Evolutionary conservation across 2,329 filamentous ascomycete genomes (phyloP), one percentile per base, ranked within the genome.

Genomic region (Cladobotryum protrusum): DNA sequence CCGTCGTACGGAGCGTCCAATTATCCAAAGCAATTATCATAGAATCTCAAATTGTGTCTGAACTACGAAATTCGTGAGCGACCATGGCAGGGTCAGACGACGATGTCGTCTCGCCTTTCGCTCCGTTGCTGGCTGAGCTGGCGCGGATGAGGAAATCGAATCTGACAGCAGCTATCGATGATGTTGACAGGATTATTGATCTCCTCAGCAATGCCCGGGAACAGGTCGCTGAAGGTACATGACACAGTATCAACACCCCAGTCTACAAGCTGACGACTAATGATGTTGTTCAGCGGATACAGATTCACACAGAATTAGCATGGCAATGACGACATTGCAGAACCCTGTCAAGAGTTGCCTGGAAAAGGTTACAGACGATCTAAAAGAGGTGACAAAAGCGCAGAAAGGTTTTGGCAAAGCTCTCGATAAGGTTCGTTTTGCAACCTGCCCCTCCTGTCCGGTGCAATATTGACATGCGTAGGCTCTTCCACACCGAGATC

Each of bases 401-500:
- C 84, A 95, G 51, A 89, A 85, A 65, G 86, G 85, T 57, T 95
- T 95, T 67, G 84, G 84, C 58, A 96, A 91, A 64, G 82, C 87
- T 5, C 73, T 99, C 29, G 89, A 96, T 66, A 89, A 86, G 75
- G 87, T 88, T 20, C 20, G 42, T 43, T 14, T n/a, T 33, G 12
- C 15, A 15, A 5, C 12, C 13, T n/a, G 11, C 11, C 17, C 49
- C 17, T 3, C 18, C 11, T 18, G 6, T 20, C 34, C 32, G n/a
- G 15, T 36, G 13, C 3, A 8, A n/a, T 17, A 43, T 42, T 53
- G 35, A 53, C 35, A 14, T 29, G 33, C 19, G 37, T 18, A 71
- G 67, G 69, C 68, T 15, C 53, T 68, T 5, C 75, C 72, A 4
- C 60, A 67, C 9, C 81, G 83, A 13, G 74, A 87, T 13, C 82